Conservation (phyloP, 805 yeast species). For the Kodamaea neixiangensis region DNA sequence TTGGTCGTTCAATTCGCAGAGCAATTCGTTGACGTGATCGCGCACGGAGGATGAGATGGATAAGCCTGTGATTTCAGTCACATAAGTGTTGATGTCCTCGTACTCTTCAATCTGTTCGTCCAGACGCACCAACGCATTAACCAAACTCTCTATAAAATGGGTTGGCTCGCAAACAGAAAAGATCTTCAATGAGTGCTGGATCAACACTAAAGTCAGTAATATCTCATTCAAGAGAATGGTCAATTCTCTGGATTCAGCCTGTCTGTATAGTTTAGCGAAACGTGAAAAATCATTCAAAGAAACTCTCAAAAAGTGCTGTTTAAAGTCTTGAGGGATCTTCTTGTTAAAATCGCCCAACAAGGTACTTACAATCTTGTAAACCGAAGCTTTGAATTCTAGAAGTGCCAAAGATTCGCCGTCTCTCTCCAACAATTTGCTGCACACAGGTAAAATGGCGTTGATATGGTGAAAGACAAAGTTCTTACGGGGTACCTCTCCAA, state of each 20-base stretch:
- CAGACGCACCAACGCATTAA: slow-evolving; percentile 44
- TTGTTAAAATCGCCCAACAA: slow-evolving; percentile 32
- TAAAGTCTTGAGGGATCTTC: slow-evolving; percentile 20
- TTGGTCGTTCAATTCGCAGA: slow-evolving; percentile 47
- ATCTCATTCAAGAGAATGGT: slow-evolving; percentile 31
- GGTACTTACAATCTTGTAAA: slow-evolving; percentile 27
- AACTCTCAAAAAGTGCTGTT: slow-evolving; percentile 15
- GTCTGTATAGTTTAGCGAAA: slow-evolving; percentile 3
- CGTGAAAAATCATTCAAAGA: slow-evolving; percentile 27
- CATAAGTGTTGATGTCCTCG: slow-evolving; percentile 67
- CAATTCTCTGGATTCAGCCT: slow-evolving; percentile 15
- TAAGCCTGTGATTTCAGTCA: slow-evolving; percentile 74
- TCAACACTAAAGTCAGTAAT: slow-evolving; percentile 31
- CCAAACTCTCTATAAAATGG: slow-evolving; percentile 4
- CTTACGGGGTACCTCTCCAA: slow-evolving; percentile 37
- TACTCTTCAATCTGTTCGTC: slow-evolving; percentile 48
- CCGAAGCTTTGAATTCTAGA: slow-evolving; percentile 26
- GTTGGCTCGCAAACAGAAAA: slow-evolving; percentile 16
- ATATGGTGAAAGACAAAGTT: slow-evolving; percentile 30
- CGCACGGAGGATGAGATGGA: slow-evolving; percentile 53
- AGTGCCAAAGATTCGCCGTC: slow-evolving; percentile 13
- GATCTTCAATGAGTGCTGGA: slow-evolving; percentile 27
- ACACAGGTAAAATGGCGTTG: slow-evolving; percentile 18
- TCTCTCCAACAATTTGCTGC: slow-evolving; percentile 17
- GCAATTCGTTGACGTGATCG: slow-evolving; percentile 58